These are phyloP conservation scores for Sclerospora graminicola DNA, from an alignment of 352 stramenopile genomes.

Conservation along the genomic window DNA sequence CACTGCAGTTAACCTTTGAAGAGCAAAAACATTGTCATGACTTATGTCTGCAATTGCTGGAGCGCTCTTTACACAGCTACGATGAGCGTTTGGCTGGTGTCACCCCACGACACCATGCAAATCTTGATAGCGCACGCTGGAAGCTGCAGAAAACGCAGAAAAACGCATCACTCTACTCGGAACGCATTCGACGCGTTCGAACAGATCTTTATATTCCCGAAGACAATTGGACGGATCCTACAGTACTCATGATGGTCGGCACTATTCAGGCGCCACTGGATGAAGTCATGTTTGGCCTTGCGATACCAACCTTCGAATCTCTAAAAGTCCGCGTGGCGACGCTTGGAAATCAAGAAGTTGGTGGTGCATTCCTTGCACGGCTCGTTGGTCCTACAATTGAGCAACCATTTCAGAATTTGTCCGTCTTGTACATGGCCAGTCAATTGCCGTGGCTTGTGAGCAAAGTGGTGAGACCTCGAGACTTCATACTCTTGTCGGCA, in stretches of 20 bases:
- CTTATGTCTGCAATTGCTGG: conserved; percentile 22
- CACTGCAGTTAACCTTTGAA: conserved; percentile 17
- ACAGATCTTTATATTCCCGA: conserved; percentile 20
- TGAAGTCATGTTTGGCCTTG: conserved; percentile 53
- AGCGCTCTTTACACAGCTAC: conserved; percentile 27
- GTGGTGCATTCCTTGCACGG: conserved; percentile 43
- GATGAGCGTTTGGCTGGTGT: conserved; percentile 19
- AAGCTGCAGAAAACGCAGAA: conserved; percentile 26
- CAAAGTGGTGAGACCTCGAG: conserved; percentile 29
- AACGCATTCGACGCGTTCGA: conserved; percentile 17
- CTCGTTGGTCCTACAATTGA: conserved; percentile 27
- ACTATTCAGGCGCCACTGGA: conserved; percentile 34
- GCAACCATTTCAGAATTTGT: conserved; percentile 35
- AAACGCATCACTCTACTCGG: conserved; percentile 24
- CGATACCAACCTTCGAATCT: conserved; percentile 28
- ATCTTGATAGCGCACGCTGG: conserved; percentile 25
- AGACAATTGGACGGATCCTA: conserved; percentile 21
- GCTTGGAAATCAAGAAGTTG: conserved; percentile 14
- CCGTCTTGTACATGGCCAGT: conserved; percentile 34
- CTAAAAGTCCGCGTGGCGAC: conserved; percentile 23
- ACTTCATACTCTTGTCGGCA: conserved; percentile 34
- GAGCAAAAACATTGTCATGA: conserved; percentile 26
- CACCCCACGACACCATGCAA: conserved; percentile 12
- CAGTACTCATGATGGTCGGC: conserved; percentile 29
- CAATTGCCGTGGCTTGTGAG: conserved; percentile 27